Percentiles rank a stretch among this genome's conserved stretches.
Evolutionary conservation across 441 rosid species (phyloP).

Genomic region (Metrosideros polymorpha): DNA sequence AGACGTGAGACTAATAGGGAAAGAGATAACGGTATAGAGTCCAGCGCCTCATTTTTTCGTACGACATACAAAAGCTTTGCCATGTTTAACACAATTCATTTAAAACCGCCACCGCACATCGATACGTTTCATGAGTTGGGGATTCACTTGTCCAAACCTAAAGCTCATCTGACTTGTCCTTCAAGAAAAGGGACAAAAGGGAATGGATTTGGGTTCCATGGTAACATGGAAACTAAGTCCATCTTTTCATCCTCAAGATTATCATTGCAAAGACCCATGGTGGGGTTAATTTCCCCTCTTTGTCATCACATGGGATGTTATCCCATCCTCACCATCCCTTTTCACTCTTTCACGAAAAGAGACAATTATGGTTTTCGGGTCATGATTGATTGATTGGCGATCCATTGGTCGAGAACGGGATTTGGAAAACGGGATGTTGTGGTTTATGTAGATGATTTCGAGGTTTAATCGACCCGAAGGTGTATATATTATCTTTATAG

Average conservation of each 20-base stretch:
- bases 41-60: accelerated
- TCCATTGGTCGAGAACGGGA: not conserved
- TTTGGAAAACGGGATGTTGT: not conserved
- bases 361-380: not conserved
- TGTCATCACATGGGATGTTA: not conserved
- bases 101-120: too few relatives aligned
- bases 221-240: not conserved
- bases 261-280: not conserved
- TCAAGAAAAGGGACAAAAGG: not conserved
- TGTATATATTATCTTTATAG: too few relatives aligned
- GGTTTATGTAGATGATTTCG: not conserved
- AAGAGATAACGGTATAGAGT: not conserved
- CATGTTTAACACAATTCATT: too few relatives aligned
- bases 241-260: not conserved
- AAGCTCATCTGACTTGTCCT: not conserved
- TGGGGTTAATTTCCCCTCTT: not conserved
- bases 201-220: not conserved
- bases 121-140: not conserved
- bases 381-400: not conserved
- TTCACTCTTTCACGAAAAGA: not conserved
- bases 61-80: accelerated
- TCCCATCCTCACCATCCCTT: not conserved
- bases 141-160: not conserved
- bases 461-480: not conserved
- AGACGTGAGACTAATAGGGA: not conserved